These are phyloP conservation scores for Verticillium albo-atrum DNA, from an alignment of 2,329 filamentous ascomycete species.

Conservation along the genomic window DNA sequence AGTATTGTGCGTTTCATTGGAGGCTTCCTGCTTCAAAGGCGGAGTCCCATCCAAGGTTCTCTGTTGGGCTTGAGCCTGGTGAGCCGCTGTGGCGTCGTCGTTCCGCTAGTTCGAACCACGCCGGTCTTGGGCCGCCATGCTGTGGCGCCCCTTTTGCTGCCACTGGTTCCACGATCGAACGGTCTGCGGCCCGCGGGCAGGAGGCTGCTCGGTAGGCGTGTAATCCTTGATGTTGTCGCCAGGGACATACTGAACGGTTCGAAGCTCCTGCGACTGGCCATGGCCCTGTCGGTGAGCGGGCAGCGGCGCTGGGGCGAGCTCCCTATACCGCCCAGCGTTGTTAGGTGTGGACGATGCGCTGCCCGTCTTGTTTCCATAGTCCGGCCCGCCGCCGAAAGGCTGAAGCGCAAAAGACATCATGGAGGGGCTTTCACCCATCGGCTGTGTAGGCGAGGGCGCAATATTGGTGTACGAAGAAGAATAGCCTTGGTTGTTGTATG, in stretches of 20 bases:
- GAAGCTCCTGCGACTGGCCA: conserved; percentile 45
- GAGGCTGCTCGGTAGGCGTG: conserved; percentile 48
- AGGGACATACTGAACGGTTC: conserved; percentile 53
- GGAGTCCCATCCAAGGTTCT: background rate
- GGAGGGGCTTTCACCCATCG: conserved; percentile 1
- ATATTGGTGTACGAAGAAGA: conserved; percentile 8
- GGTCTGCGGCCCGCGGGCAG: conserved; percentile 49
- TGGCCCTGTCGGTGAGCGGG: conserved; percentile 45
- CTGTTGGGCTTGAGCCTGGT: background rate
- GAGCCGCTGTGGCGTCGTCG: background rate
- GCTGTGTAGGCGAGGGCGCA: conserved; percentile 4
- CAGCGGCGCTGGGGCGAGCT: conserved; percentile 54
- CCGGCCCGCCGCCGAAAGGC: background rate
- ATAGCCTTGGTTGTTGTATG: background rate
- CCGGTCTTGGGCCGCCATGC: conserved; percentile 17
- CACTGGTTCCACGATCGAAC: conserved; percentile 50
- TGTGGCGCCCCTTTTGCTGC: conserved; percentile 26
- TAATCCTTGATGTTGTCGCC: conserved; percentile 55
- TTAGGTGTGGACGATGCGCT: conserved; percentile 13
- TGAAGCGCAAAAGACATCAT: conserved; percentile 5
- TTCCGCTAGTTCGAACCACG: conserved; percentile 11
- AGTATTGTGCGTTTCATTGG: background rate
- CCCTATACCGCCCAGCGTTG: conserved; percentile 36
- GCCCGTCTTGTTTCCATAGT: conserved; percentile 2
- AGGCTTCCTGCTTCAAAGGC: background rate